phyloP scores from a whole-genome alignment of 2,329 filamentous ascomycete genomes.

The Teratosphaeria gauchensis region DNA sequence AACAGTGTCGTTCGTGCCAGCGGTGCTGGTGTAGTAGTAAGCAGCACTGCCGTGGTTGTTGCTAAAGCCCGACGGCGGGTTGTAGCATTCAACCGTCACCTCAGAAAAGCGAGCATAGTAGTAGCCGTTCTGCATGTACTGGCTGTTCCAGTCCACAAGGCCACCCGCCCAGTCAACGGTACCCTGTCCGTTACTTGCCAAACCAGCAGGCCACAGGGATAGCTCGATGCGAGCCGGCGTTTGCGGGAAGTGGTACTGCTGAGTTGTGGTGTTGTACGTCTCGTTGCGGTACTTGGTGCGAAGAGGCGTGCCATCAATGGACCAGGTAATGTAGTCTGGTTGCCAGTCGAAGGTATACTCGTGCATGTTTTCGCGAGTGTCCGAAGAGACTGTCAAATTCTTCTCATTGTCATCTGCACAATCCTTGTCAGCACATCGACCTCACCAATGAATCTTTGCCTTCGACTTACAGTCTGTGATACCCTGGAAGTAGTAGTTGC shows the following conservation, averaged over 20 bases:
- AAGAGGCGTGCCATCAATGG: slow-evolving; percentile 67
- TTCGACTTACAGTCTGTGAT: slow-evolving; percentile 69
- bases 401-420: slow-evolving; percentile 59
- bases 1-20: slow-evolving; percentile 67
- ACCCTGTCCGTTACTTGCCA: slow-evolving; percentile 65
- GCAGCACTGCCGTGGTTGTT: slow-evolving; percentile 46
- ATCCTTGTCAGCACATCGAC: slow-evolving; percentile 1
- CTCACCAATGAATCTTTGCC: background rate
- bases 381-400: slow-evolving; percentile 53
- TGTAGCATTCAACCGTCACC: slow-evolving; percentile 78
- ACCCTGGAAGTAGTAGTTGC: slow-evolving; percentile 96
- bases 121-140: slow-evolving; percentile 79
- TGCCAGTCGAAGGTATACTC: slow-evolving; percentile 92
- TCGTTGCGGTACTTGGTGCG: slow-evolving; percentile 65
- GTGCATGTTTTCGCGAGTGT: slow-evolving; percentile 73
- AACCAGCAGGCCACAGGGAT: slow-evolving; percentile 91
- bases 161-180: slow-evolving; percentile 91
- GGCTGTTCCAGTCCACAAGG: slow-evolving; percentile 72
- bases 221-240: slow-evolving; percentile 84
- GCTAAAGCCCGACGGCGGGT: slow-evolving; percentile 62
- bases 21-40: slow-evolving; percentile 62
- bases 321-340: slow-evolving; percentile 77
- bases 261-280: slow-evolving; percentile 76
- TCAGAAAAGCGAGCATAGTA: slow-evolving; percentile 75
- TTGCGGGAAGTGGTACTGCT: slow-evolving; percentile 82